Conservation (phyloP, 1,139 yeast genomes). For the Blastobotrys buckinghamii region DNA sequence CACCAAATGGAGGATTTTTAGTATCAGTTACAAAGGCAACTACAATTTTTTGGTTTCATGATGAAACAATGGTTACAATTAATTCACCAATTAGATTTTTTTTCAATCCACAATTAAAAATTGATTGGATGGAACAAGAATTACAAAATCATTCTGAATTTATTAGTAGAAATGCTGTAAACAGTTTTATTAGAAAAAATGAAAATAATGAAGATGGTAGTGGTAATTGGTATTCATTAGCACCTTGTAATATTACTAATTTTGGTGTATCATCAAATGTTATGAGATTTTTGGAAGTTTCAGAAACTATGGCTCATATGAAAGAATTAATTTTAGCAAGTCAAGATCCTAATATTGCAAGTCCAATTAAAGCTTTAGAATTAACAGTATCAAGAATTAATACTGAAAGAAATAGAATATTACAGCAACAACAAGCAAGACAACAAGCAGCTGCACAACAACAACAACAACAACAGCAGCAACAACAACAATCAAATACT, state of each 20-base stretch:
- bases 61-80: conserved; percentile 63
- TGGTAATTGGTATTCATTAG: conserved; percentile 17
- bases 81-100: conserved; percentile 54
- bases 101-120: conserved; percentile 54
- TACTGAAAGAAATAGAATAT: conserved; percentile 14
- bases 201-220: conserved; percentile 16
- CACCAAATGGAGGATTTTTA: conserved; percentile 60
- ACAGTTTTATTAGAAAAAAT: conserved; percentile 16
- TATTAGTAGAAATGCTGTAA: conserved; percentile 20
- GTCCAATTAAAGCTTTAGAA: conserved; percentile 59
- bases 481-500: conserved; percentile 2
- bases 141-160: conserved; percentile 38
- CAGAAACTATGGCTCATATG: conserved; percentile 70
- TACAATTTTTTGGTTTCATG: conserved; percentile 51
- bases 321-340: conserved; percentile 59
- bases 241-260: conserved; percentile 33
- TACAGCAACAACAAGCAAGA: conserved; percentile 9
- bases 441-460: conserved; percentile 8
- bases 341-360: conserved; percentile 36
- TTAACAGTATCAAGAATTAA: conserved; percentile 33
- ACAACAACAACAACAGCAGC: conserved; percentile 6
- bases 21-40: conserved; percentile 55
- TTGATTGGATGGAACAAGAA: conserved; percentile 67
- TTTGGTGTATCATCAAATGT: conserved; percentile 63
- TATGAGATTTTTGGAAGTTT: conserved; percentile 63